Base-by-base conservation (phyloP, 768 basidiomycete genomes). In the Xerocomus brunneocitrinus region DNA sequence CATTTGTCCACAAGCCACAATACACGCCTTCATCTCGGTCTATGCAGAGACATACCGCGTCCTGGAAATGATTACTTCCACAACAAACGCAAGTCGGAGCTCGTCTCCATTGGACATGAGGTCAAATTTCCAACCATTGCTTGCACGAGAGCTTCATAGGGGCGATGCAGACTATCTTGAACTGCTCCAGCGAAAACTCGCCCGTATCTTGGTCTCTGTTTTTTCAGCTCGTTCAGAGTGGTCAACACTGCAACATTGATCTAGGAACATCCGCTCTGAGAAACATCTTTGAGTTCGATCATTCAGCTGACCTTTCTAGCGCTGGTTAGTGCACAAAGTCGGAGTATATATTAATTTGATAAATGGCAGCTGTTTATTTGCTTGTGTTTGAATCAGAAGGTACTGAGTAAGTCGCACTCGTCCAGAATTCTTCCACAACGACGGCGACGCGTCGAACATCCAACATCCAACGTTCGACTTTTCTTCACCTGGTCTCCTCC, bases 141-240 rank as follows among this genome's bases (percentile, higher is more conserved):
- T 66, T 98, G 95, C 0, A 99, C 95, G 53, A 99, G 81, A 3
- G 95, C 97, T 99, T 99, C 97, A 99, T 99, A 4, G 95, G 97
- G 0, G 97, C 95, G 48, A 99, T 84, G 68, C 98, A 99, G 60
- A 99, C 84, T 50, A 97, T 89, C 73, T 99, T 99, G 82, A 98
- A 97, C 0, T 88, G 75, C 57, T 90, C 86, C 31, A 94, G 79
- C 63, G 93, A 90, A 64, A 97, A 89, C 9, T 72, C 69, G 35
- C 91, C 91, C 0, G 89, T 88, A 16, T 76, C 77, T 41, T 88
- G 85, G 63, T 95, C 82, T n/a, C 92, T 84, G 68, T 89, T 97
- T 95, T 32, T 79, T 74, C 24, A 99, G 80, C 62, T 97, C 92
- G 67, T 92, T 89, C 24, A 99, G 82, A 58, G 98, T 89, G 0